These are phyloP conservation scores for Aspergillus melleus DNA, from an alignment of 2,329 filamentous ascomycete species.

Conservation along the genomic window DNA sequence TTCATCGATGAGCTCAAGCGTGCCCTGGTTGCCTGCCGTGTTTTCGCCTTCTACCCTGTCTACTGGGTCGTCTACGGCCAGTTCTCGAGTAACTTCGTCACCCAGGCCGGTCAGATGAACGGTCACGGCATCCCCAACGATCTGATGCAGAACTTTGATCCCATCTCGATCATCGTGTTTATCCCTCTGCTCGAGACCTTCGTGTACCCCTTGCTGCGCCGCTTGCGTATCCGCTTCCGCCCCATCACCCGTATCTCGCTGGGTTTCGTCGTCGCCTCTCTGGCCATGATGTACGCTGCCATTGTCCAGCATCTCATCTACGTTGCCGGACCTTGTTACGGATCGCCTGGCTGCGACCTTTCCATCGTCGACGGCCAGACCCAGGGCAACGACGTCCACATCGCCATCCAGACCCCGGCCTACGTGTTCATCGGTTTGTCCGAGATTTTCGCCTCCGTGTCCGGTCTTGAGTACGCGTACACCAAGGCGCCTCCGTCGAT, in stretches of 20 bases:
- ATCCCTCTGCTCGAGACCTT: conserved; percentile 70
- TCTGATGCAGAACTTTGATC: conserved; percentile 72
- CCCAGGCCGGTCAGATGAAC: conserved; percentile 63
- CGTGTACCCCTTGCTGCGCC: conserved; percentile 68
- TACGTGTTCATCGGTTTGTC: conserved; percentile 49
- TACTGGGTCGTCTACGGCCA: conserved; percentile 71
- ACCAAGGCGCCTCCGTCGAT: conserved; percentile 71
- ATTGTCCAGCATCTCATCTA: conserved; percentile 60
- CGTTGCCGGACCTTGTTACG: conserved; percentile 53
- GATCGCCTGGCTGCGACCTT: conserved; percentile 35
- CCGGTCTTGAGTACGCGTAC: conserved; percentile 70
- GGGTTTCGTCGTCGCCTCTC: conserved; percentile 66
- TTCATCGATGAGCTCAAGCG: conserved; percentile 74
- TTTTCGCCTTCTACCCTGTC: conserved; percentile 69
- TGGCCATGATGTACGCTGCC: conserved; percentile 64
- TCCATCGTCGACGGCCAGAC: conserved; percentile 32
- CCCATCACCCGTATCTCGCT: conserved; percentile 74
- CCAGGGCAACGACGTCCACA: conserved; percentile 44
- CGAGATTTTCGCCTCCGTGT: conserved; percentile 65
- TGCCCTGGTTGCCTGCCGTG: conserved; percentile 65
- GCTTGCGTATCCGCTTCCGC: conserved; percentile 64
- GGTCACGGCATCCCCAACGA: conserved; percentile 75
- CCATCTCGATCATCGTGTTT: conserved; percentile 72
- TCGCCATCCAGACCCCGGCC: conserved; percentile 47
- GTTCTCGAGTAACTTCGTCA: conserved; percentile 66